Conservation (phyloP, 257 asterid species). For the Solanum etuberosum region DNA sequence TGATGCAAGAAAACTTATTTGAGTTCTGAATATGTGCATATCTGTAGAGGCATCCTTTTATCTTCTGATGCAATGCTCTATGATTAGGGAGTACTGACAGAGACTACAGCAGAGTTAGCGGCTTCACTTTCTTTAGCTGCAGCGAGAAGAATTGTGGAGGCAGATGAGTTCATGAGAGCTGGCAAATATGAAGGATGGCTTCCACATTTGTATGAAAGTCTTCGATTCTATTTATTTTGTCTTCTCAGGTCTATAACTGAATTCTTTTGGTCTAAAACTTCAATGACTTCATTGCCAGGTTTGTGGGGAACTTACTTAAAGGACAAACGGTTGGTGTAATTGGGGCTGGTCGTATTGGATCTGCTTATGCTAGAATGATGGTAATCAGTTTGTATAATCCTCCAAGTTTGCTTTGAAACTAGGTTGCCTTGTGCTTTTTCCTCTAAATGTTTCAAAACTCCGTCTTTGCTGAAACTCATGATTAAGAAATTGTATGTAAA, state of each 20-base stretch:
- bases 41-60: not conserved
- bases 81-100: conserved; percentile 82
- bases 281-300: conserved; percentile 25
- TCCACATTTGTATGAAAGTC: conserved; percentile 66
- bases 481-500: not conserved
- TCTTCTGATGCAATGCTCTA: not conserved
- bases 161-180: conserved; percentile 93
- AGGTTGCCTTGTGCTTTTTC: not conserved
- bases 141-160: conserved; percentile 90
- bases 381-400: conserved; percentile 15
- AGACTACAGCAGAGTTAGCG: conserved; percentile 94
- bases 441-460: not conserved
- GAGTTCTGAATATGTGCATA: not conserved
- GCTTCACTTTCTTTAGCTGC: conserved; percentile 91
- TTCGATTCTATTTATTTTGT: not conserved
- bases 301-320: conserved; percentile 91
- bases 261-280: not conserved
- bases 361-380: conserved; percentile 99
- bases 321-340: conserved; percentile 97
- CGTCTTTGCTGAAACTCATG: not conserved
- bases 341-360: conserved; percentile 97
- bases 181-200: conserved; percentile 99
- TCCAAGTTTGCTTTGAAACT: not conserved
- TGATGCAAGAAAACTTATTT: not conserved
- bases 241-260: not conserved